phyloP scores from a whole-genome alignment of 257 asterid genomes.

The Henckelia pumila region DNA sequence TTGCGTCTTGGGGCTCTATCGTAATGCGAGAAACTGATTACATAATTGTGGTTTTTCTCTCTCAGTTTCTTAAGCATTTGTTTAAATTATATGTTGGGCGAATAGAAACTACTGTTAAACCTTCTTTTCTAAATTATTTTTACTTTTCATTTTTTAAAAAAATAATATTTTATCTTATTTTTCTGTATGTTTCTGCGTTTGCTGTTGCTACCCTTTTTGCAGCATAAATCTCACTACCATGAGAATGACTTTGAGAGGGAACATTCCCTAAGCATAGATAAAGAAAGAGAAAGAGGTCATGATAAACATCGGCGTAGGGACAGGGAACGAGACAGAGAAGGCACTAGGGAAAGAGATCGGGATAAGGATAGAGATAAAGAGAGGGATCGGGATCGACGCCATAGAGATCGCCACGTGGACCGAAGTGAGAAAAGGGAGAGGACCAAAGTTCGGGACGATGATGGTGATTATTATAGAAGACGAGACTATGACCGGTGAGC shows the following conservation, averaged over 20 bases:
- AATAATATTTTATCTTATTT: background rate
- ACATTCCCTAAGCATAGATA: conserved; percentile 46
- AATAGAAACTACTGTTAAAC: background rate
- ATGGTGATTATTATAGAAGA: conserved; percentile 52
- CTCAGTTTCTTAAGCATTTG: background rate
- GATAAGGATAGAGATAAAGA: background rate
- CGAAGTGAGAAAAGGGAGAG: background rate
- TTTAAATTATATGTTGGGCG: background rate
- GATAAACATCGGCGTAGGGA: conserved; percentile 36
- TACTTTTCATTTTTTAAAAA: background rate
- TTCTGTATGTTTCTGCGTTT: conserved; percentile 11
- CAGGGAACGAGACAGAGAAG: conserved; percentile 44
- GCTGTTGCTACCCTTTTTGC: conserved; percentile 16
- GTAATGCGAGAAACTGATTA: background rate
- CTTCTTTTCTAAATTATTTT: background rate
- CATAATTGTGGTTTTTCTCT: background rate
- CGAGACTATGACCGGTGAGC: conserved; percentile 75
- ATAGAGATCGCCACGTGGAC: background rate
- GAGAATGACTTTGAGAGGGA: conserved; percentile 48
- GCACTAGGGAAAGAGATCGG: conserved; percentile 39
- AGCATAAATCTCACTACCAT: conserved; percentile 53
- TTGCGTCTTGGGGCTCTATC: too few species aligned
- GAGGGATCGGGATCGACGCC: background rate
- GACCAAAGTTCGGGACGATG: conserved; percentile 31
- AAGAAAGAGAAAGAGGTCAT: conserved; percentile 45